Percentiles rank a stretch among this genome's conserved stretches.
phyloP scores from a whole-genome alignment of 306 rosid genomes.

The Quercus glauca region DNA sequence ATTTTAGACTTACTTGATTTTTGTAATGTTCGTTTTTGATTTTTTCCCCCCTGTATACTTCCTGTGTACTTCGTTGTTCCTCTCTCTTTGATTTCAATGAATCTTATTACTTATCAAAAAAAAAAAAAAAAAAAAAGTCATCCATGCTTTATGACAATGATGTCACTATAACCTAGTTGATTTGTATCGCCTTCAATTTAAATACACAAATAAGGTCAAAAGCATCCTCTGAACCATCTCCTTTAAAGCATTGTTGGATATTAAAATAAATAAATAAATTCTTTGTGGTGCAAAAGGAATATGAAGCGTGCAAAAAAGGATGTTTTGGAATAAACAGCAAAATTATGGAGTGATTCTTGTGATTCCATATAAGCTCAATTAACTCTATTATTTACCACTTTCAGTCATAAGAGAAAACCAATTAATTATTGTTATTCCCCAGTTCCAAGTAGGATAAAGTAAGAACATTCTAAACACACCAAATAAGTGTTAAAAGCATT shows the following conservation, averaged over 20 bases:
- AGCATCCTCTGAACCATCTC: not conserved
- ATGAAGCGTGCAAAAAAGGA: not conserved
- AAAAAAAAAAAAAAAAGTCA: too few species aligned
- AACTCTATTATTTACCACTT: not conserved
- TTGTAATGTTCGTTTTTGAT: too few species aligned
- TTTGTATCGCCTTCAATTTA: not conserved
- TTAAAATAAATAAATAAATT: not conserved
- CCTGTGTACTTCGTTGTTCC: too few species aligned
- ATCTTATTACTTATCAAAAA: too few species aligned
- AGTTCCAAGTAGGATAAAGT: not conserved
- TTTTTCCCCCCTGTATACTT: too few species aligned
- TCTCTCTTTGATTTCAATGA: too few species aligned
- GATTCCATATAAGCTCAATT: not conserved
- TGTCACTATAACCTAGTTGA: too few species aligned
- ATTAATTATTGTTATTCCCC: not conserved
- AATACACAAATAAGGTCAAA: not conserved
- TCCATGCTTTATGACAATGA: too few species aligned
- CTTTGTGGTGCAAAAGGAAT: not conserved
- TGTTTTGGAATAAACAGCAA: not conserved
- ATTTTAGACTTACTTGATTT: too few species aligned
- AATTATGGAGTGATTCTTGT: not conserved
- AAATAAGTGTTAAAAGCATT: constrained; percentile 87
- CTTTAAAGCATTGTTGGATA: not conserved
- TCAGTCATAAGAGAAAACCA: not conserved
- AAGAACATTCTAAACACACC: constrained; percentile 49